Conservation (phyloP, 768 basidiomycete species). For the Podaxis rugospora region DNA sequence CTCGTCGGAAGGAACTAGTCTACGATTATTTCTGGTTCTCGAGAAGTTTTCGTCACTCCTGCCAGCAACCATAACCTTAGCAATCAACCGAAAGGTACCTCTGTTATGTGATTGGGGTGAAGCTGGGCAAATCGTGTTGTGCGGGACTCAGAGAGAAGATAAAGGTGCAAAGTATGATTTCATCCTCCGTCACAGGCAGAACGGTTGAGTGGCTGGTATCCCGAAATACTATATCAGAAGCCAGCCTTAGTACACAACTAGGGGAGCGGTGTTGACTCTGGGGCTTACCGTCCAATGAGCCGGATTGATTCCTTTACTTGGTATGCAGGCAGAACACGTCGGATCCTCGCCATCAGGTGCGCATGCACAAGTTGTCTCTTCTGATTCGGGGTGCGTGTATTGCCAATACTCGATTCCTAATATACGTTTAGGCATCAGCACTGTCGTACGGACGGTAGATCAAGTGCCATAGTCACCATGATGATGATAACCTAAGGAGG, state of each 20-base stretch:
- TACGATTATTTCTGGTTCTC: too few species aligned
- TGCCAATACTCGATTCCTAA: constrained; percentile 52
- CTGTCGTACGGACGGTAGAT: not conserved
- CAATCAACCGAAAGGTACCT: too few species aligned
- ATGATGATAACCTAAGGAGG: constrained; percentile 45
- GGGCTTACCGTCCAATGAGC: constrained; percentile 42
- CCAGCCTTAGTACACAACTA: not conserved
- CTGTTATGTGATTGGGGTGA: too few species aligned
- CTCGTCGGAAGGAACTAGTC: too few species aligned
- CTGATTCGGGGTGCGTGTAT: constrained; percentile 34
- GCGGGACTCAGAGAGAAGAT: not conserved
- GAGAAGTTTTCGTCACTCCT: too few species aligned
- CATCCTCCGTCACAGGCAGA: not conserved
- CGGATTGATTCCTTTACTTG: constrained; percentile 38
- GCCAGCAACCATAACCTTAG: too few species aligned
- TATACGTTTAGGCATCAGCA: not conserved
- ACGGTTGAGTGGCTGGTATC: constrained; percentile 31
- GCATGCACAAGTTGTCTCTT: constrained; percentile 38
- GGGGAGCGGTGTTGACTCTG: not conserved
- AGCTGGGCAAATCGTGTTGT: too few species aligned
- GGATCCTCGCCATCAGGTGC: constrained; percentile 44
- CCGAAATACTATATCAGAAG: constrained; percentile 30
- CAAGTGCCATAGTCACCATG: constrained; percentile 31
- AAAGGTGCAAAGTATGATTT: not conserved
- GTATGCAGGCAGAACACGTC: constrained; percentile 42